Conservation (phyloP, 2,329 filamentous ascomycete species). For the Pleurostoma richardsiae region DNA sequence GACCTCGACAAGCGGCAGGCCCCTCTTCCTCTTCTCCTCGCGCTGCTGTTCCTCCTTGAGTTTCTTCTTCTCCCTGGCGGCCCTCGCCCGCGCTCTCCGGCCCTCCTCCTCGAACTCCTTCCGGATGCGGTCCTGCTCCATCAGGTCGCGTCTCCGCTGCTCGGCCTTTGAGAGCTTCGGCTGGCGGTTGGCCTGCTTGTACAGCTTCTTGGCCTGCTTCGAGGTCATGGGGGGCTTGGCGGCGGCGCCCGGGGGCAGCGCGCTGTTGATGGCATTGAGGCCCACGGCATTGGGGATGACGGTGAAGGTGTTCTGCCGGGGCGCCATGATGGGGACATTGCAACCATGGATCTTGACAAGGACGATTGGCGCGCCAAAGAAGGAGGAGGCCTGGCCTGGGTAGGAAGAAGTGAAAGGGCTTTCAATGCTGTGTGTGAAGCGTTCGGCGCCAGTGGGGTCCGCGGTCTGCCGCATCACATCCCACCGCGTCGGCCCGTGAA, state of each 20-base stretch:
- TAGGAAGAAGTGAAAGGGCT: too few relatives aligned
- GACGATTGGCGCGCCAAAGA: too few relatives aligned
- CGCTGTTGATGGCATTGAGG: slow-evolving; percentile 9
- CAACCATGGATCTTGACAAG: too few relatives aligned
- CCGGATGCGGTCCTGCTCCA: slow-evolving; percentile 50
- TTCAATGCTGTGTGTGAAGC: too few relatives aligned
- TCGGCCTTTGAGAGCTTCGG: slow-evolving; percentile 38
- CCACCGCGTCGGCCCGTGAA: too few relatives aligned
- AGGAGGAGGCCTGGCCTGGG: too few relatives aligned
- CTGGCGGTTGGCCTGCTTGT: slow-evolving; percentile 31
- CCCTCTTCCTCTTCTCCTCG: slow-evolving; percentile 44
- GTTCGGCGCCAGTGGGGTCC: too few relatives aligned
- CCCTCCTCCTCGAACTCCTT: slow-evolving; percentile 47
- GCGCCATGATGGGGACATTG: slow-evolving; percentile 18
- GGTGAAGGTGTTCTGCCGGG: slow-evolving; percentile 25
- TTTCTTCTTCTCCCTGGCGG: slow-evolving; percentile 49
- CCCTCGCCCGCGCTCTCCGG: slow-evolving; percentile 40
- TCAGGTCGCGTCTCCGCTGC: slow-evolving; percentile 30
- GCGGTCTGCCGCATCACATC: too few relatives aligned
- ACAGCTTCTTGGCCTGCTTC: slow-evolving; percentile 42
- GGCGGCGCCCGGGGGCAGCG: slow-evolving; percentile 6
- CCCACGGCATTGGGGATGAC: slow-evolving; percentile 8
- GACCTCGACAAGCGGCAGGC: slow-evolving; percentile 48
- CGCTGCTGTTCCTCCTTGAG: slow-evolving; percentile 44
- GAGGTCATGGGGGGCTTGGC: slow-evolving; percentile 39